These are phyloP conservation scores for Cercospora canescens DNA, from an alignment of 2,329 filamentous ascomycete genomes.

Conservation along the genomic window DNA sequence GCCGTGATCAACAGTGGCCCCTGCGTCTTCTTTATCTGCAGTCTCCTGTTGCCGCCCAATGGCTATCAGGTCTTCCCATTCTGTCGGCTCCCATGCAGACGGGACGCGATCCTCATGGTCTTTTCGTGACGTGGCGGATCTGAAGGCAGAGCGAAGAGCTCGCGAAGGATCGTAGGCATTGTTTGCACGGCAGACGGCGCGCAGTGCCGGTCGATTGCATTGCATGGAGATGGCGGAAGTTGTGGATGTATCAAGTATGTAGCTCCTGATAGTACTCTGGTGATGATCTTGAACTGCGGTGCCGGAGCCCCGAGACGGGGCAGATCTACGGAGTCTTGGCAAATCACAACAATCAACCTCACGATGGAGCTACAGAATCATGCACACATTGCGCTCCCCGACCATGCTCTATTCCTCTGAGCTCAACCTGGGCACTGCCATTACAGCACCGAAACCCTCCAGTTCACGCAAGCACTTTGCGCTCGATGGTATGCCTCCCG, in stretches of 20 bases:
- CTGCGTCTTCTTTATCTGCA: not conserved
- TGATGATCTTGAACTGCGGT: not conserved
- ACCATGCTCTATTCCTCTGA: not conserved
- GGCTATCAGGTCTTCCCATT: not conserved
- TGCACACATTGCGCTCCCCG: not conserved
- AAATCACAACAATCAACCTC: not conserved
- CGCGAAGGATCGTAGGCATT: constrained; percentile 28
- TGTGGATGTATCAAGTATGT: not conserved
- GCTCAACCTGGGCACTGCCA: not conserved
- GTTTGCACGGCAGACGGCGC: constrained; percentile 21
- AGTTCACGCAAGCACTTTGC: not conserved
- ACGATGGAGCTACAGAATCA: not conserved
- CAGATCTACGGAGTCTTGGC: not conserved
- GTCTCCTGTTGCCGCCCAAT: not conserved
- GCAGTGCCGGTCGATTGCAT: constrained; percentile 15
- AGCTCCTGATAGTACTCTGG: no score
- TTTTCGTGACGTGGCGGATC: constrained; percentile 4
- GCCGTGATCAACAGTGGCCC: not conserved
- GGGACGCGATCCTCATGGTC: constrained; percentile 1
- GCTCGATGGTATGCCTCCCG: not conserved
- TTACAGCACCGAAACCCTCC: not conserved
- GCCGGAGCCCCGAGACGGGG: not conserved
- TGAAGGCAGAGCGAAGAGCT: constrained; percentile 27
- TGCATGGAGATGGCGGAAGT: constrained; percentile 17
- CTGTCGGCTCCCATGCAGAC: constrained; percentile 6